A percentile compares a stretch with the other conserved stretches of the same genome.
These are phyloP conservation scores for Podila minutissima DNA, from an alignment of 192 early-diverging fungal species.

Conservation along the genomic window DNA sequence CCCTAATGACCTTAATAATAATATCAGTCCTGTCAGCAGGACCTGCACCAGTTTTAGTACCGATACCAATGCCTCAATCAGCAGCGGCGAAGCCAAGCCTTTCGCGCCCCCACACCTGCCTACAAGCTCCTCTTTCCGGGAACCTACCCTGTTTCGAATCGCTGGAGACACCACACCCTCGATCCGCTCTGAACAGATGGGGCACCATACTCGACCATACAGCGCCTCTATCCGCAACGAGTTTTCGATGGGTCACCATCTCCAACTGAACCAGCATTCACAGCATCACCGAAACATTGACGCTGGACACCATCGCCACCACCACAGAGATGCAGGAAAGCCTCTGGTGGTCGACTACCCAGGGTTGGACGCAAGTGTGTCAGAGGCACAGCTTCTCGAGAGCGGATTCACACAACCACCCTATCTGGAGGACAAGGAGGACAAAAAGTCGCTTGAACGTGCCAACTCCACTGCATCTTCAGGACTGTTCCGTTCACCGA, in stretches of 20 bases:
- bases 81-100: not conserved
- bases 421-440: not conserved
- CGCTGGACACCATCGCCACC: not conserved
- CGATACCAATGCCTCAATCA: not conserved
- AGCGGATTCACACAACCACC: not conserved
- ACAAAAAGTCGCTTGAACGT: not conserved
- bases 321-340: not conserved
- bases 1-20: too few species aligned
- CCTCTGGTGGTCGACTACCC: conserved; percentile 31
- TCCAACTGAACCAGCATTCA: conserved; percentile 4
- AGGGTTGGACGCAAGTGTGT: conserved; percentile 24
- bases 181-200: conserved; percentile 1
- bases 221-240: conserved; percentile 13
- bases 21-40: not conserved
- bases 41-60: not conserved
- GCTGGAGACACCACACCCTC: conserved; percentile 22
- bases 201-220: conserved; percentile 18
- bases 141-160: conserved; percentile 7
- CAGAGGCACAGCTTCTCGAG: conserved; percentile 22
- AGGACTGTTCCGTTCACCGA: not conserved
- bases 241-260: conserved; percentile 1
- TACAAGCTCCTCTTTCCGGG: not conserved
- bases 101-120: not conserved
- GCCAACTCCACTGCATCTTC: conserved; percentile 23
- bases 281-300: conserved; percentile 7